phyloP scores from a whole-genome alignment of 1,284 basidiomycete species.

The Ganoderma resinaceum region DNA sequence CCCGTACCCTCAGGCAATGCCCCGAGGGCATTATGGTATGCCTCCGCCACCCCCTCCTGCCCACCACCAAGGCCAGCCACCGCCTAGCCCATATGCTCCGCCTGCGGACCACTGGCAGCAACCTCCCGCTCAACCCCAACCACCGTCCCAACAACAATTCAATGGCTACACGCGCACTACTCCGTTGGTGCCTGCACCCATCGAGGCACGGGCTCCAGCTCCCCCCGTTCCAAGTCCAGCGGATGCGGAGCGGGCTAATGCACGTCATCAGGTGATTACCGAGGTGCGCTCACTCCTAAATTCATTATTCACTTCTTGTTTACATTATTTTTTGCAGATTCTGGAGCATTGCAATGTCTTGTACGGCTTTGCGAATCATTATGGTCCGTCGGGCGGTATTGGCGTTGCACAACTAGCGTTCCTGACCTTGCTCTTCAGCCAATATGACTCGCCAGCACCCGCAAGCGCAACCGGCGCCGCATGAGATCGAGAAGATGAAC shows the following conservation, averaged over 20 bases:
- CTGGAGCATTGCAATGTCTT: constrained; percentile 64
- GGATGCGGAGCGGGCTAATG: constrained; percentile 30
- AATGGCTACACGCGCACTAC: constrained; percentile 35
- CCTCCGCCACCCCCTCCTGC: constrained; percentile 37
- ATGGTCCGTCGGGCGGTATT: constrained; percentile 48
- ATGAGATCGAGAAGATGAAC: constrained; percentile 73
- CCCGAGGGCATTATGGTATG: constrained; percentile 34
- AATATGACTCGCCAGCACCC: constrained; percentile 53
- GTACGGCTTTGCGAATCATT: constrained; percentile 69
- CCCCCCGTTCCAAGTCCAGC: constrained; percentile 20
- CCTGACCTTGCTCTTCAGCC: constrained; percentile 40
- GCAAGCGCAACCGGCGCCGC: constrained; percentile 55
- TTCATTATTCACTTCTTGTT: constrained; percentile 13
- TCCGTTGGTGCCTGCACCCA: constrained; percentile 44
- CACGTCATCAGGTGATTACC: constrained; percentile 33
- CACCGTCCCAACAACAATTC: constrained; percentile 32
- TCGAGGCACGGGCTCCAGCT: constrained; percentile 39
- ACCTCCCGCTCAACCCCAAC: constrained; percentile 28
- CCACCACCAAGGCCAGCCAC: constrained; percentile 39
- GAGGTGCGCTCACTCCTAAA: constrained; percentile 28
- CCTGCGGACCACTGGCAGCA: constrained; percentile 47
- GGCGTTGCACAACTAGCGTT: neutral
- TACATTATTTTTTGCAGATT: constrained; percentile 50
- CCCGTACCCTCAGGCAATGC: constrained; percentile 35
- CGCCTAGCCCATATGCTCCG: constrained; percentile 31